Evolutionary conservation across 1,284 basidiomycete species (phyloP).

Genomic region (Vanrija sp.): DNA sequence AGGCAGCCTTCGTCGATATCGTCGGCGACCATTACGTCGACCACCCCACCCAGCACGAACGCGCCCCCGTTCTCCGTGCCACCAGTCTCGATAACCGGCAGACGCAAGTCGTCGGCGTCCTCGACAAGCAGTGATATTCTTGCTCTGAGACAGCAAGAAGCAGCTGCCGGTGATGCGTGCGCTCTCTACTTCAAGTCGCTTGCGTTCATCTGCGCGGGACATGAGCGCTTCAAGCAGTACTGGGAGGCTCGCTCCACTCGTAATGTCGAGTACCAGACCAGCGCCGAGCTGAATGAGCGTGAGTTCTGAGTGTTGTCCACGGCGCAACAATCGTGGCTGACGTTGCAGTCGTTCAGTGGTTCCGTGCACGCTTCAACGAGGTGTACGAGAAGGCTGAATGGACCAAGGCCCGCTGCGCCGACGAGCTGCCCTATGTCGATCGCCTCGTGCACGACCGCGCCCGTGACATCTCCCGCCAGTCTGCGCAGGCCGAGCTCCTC

Average conservation of each 20-base stretch:
- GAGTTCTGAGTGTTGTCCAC: constrained; percentile 21
- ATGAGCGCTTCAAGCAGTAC: constrained; percentile 56
- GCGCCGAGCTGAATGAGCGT: constrained; percentile 56
- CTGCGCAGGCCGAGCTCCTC: constrained; percentile 83
- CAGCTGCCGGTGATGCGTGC: constrained; percentile 71
- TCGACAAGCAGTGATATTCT: constrained; percentile 51
- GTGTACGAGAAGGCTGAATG: constrained; percentile 57
- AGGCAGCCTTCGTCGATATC: not conserved
- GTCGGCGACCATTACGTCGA: constrained; percentile 9
- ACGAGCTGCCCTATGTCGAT: constrained; percentile 54
- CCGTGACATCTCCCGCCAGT: constrained; percentile 68
- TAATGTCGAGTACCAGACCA: constrained; percentile 36
- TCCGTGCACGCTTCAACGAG: constrained; percentile 57
- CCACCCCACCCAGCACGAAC: constrained; percentile 2
- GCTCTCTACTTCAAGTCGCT: constrained; percentile 91
- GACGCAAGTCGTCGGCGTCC: constrained; percentile 28
- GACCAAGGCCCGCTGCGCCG: constrained; percentile 52
- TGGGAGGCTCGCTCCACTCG: constrained; percentile 46
- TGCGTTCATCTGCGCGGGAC: constrained; percentile 86
- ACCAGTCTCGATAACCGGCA: not conserved
- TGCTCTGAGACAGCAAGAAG: constrained; percentile 64
- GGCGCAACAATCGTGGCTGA: constrained; percentile 1
- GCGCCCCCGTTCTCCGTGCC: constrained; percentile 26
- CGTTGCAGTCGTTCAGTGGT: constrained; percentile 55
- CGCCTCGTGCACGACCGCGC: constrained; percentile 57